A percentile compares a stretch with the other conserved stretches of the same genome.
Evolutionary conservation across 208 protist genomes (phyloP).

Genomic region (Crithidia mellificae): DNA sequence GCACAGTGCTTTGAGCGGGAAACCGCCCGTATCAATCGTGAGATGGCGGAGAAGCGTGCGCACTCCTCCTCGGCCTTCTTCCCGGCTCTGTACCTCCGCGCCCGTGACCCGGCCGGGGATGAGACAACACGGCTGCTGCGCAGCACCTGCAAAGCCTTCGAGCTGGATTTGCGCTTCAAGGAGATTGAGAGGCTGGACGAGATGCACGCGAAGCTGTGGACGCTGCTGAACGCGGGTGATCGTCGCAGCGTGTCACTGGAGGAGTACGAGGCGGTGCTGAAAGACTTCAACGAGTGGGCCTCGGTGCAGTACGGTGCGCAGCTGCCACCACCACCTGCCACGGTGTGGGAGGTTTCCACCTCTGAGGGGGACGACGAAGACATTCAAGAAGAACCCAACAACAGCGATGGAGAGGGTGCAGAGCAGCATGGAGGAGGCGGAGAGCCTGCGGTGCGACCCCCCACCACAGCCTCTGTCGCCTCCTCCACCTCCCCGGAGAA

Average conservation of each 20-base stretch:
- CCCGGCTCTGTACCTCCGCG: slow-evolving; percentile 65
- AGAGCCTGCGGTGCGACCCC: too few species aligned
- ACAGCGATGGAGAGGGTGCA: too few species aligned
- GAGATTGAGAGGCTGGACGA: slow-evolving; percentile 82
- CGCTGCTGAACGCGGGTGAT: slow-evolving; percentile 53
- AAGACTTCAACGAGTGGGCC: slow-evolving; percentile 46
- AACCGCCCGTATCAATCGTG: slow-evolving; percentile 51
- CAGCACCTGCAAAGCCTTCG: slow-evolving; percentile 73
- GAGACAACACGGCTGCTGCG: slow-evolving; percentile 50
- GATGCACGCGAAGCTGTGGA: slow-evolving; percentile 74
- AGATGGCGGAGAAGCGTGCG: slow-evolving; percentile 32
- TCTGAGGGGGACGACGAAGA: slow-evolving; percentile 10
- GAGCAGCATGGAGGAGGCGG: too few species aligned
- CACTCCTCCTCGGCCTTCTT: slow-evolving; percentile 33
- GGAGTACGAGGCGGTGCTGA: slow-evolving; percentile 63
- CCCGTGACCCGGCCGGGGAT: slow-evolving; percentile 51
- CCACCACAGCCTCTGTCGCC: background rate
- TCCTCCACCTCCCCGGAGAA: slow-evolving; percentile 3
- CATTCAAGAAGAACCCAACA: slow-evolving; percentile 5
- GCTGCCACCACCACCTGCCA: slow-evolving; percentile 13
- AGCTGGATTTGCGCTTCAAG: slow-evolving; percentile 76
- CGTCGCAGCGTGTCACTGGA: slow-evolving; percentile 51
- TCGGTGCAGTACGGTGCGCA: slow-evolving; percentile 20
- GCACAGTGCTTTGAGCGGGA: slow-evolving; percentile 29
- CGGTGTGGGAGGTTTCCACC: slow-evolving; percentile 21